Evolutionary conservation across 176 grass and related monocot species (phyloP).

Genomic region (Aegilops speltoides): DNA sequence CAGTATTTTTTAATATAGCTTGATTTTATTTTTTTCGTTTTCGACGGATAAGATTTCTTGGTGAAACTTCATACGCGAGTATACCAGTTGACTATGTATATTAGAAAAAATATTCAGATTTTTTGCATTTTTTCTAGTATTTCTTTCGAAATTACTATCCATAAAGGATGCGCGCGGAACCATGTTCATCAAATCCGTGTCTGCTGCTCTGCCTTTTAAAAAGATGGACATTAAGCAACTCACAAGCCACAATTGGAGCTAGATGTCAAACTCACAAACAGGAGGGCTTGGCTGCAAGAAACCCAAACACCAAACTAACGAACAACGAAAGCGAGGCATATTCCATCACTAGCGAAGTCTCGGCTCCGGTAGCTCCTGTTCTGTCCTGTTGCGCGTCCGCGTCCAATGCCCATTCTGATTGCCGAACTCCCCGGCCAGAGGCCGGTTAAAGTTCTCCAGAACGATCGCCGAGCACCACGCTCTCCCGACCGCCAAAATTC

Average conservation of each 20-base stretch:
- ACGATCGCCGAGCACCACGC: neutral
- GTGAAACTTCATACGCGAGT: too few relatives aligned
- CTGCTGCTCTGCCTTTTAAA: too few relatives aligned
- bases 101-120: too few relatives aligned
- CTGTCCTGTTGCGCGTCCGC: constrained; percentile 11
- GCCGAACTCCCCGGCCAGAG: neutral
- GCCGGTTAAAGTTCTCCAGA: neutral
- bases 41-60: too few relatives aligned
- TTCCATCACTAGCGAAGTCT: constrained; percentile 7
- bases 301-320: neutral
- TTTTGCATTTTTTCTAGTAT: too few relatives aligned
- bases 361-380: neutral
- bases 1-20: too few relatives aligned
- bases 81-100: too few relatives aligned
- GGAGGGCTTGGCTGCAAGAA: neutral
- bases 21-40: too few relatives aligned
- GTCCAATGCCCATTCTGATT: neutral
- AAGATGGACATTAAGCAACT: too few relatives aligned
- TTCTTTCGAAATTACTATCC: too few relatives aligned
- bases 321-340: constrained; percentile 9
- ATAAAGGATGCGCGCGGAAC: too few relatives aligned
- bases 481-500: constrained; percentile 26
- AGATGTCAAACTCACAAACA: neutral
- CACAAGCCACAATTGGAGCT: neutral
- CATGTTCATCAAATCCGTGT: too few relatives aligned